Base-by-base conservation (phyloP, 108 stramenopile genomes). In the Epipyxis sp. region DNA sequence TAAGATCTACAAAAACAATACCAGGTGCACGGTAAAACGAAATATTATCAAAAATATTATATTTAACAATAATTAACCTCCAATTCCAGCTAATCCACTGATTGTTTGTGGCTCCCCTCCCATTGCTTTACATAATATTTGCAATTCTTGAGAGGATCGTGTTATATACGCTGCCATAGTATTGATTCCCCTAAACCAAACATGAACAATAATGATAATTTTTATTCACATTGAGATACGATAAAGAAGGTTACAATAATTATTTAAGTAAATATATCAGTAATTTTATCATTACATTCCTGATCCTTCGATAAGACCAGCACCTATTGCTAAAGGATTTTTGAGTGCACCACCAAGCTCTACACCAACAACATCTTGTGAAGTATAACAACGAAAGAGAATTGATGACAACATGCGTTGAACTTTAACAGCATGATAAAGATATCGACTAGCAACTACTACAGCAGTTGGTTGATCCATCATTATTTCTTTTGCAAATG, bases 261-360 rank as follows among this genome's bases (percentile, higher is more conserved):
- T n/a, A n/a, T n/a, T n/a, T n/a, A n/a, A n/a, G n/a, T n/a, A n/a
- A n/a, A n/a, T n/a, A n/a, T n/a, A n/a, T n/a, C n/a, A n/a, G n/a
- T n/a, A n/a, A n/a, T n/a, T n/a, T 6, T 20, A 50, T 13, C 6
- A 6, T 50, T 20, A 50, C 69, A 88, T 88, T 0, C 89, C 90
- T 67, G 86, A 72, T 29, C 91, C 93, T 16, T 90, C 87, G 59
- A 92, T 85, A 83, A 92, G 88, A 1, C 93, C 93, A 0, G 92
- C 91, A 37, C 91, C 93, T 27, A 94, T 90, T 13, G 93, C 93
- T 77, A 92, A 71, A 0, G 91, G 91, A 69, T 94, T 94, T 79
- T 94, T 94, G 27, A 94, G 80, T 0, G 93, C 91, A 20, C 93
- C 93, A 42, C 91, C 92, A 1, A 94, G 76, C 76, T 92, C 85